phyloP scores from a whole-genome alignment of 169 alveolate species.

The Eimeria praecox region DNA sequence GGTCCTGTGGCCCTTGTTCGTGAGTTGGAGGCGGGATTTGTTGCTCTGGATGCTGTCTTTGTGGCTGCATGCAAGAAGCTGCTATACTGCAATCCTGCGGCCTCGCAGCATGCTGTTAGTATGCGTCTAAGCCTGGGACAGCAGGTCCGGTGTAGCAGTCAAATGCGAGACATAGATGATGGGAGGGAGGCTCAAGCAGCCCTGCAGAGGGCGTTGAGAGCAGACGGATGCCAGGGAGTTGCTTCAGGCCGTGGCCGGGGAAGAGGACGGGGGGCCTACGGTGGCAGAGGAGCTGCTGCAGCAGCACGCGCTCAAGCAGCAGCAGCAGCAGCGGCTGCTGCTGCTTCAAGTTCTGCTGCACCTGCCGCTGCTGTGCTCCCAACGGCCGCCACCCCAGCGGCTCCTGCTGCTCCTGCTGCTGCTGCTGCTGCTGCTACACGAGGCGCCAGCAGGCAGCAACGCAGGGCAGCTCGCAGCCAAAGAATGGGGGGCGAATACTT shows the following conservation, averaged over 20 bases:
- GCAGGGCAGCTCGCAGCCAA: constrained; percentile 59
- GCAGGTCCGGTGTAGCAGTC: constrained; percentile 78
- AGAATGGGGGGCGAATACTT: constrained; percentile 40
- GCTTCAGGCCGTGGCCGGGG: constrained; percentile 36
- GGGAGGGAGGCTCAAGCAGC: constrained; percentile 74
- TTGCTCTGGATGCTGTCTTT: constrained; percentile 46
- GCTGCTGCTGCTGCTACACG: constrained; percentile 10
- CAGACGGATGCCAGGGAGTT: constrained; percentile 46
- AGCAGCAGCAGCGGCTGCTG: constrained; percentile 1
- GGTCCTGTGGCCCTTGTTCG: not conserved
- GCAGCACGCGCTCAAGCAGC: constrained; percentile 11
- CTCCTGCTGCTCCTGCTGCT: constrained; percentile 32
- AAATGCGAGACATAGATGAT: constrained; percentile 68
- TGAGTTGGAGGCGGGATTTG: not conserved
- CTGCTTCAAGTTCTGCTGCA: constrained; percentile 19
- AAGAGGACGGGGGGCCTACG: constrained; percentile 47
- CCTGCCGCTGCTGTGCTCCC: constrained; percentile 16
- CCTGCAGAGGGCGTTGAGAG: constrained; percentile 31
- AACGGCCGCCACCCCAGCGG: not conserved
- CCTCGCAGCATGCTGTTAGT: constrained; percentile 62
- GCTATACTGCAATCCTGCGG: constrained; percentile 71
- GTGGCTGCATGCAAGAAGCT: constrained; percentile 77
- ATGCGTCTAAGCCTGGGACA: constrained; percentile 74
- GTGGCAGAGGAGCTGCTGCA: constrained; percentile 53
- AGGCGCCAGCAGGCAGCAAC: constrained; percentile 15